Evolutionary conservation across 257 asterid species (phyloP).

Genomic region (Paulownia fortunei): DNA sequence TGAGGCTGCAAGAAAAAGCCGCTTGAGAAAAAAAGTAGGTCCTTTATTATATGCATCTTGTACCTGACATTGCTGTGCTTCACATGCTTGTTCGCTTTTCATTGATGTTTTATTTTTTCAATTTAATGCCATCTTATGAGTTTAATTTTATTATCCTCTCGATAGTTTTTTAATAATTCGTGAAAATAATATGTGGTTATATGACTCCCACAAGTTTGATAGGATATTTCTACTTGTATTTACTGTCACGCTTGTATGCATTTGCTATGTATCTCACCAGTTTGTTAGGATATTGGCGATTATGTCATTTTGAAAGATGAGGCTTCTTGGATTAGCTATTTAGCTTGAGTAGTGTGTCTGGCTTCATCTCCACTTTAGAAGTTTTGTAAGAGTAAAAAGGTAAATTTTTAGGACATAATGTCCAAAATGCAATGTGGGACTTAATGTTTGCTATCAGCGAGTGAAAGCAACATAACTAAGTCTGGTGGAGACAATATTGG

Average conservation of each 20-base stretch:
- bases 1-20: slow-evolving; percentile 98
- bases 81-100: background rate
- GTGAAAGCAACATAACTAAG: background rate
- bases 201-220: background rate
- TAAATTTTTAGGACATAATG: background rate
- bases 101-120: background rate
- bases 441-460: background rate
- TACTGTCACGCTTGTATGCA: background rate
- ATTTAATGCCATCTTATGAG: background rate
- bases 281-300: background rate
- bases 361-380: background rate
- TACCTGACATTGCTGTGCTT: slow-evolving; percentile 8
- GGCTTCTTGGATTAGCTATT: slow-evolving; percentile 1
- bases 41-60: background rate
- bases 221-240: background rate
- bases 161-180: background rate
- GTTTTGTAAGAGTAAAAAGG: background rate
- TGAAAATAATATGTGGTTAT: slow-evolving; percentile 11
- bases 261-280: background rate
- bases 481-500: background rate
- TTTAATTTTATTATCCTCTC: background rate
- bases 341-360: background rate
- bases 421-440: background rate
- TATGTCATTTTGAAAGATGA: background rate
- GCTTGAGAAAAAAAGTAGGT: slow-evolving; percentile 82